Evolutionary conservation across 2,329 filamentous ascomycete genomes (phyloP).

Genomic region (Zymoseptoria tritici): DNA sequence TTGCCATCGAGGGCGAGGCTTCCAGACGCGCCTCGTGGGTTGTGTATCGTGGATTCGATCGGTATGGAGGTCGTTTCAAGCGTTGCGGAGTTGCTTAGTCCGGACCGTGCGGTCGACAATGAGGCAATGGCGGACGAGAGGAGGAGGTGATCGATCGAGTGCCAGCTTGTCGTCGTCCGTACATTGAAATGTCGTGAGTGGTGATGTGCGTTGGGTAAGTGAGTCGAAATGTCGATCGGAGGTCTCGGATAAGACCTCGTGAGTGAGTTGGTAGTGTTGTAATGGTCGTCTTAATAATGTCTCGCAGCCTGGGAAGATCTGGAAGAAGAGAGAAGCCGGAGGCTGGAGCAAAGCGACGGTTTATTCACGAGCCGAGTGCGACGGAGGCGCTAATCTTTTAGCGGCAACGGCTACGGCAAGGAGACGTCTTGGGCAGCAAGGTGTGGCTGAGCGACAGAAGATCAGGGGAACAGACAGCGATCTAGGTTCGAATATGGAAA

Average conservation of each 20-base stretch:
- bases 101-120: slow-evolving; percentile 23
- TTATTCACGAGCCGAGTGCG: too few relatives aligned
- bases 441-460: neutral
- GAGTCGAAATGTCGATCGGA: slow-evolving; percentile 6
- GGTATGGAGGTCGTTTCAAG: neutral
- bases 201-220: slow-evolving; percentile 2
- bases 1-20: slow-evolving; percentile 28
- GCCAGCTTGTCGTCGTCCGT: slow-evolving; percentile 18
- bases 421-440: neutral
- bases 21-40: slow-evolving; percentile 28
- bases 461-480: neutral
- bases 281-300: neutral
- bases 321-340: neutral
- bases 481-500: neutral
- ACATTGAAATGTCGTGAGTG: slow-evolving; percentile 20
- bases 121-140: slow-evolving; percentile 25
- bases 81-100: slow-evolving; percentile 12
- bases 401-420: neutral
- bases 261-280: neutral
- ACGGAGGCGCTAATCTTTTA: neutral
- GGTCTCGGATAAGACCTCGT: neutral
- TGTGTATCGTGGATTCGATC: slow-evolving; percentile 10
- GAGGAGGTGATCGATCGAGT: slow-evolving; percentile 19
- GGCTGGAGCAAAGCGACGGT: too few relatives aligned
- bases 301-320: neutral